Evolutionary conservation across 257 asterid genomes (phyloP).

Genomic region (Jaltomata sinuosa): DNA sequence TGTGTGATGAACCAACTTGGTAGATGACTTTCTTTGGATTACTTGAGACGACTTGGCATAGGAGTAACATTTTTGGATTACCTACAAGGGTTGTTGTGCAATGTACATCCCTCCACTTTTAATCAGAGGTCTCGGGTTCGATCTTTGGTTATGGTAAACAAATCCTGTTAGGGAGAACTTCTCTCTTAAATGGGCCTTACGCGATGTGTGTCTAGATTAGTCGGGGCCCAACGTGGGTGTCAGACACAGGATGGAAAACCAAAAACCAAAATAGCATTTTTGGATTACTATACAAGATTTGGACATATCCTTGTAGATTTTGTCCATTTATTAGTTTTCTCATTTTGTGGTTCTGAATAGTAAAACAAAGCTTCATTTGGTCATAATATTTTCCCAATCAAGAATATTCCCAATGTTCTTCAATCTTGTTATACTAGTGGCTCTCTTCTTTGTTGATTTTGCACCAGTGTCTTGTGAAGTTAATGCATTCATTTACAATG

Average conservation of each 20-base stretch:
- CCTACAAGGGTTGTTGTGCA: too few species aligned
- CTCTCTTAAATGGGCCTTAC: not conserved
- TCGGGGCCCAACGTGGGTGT: not conserved
- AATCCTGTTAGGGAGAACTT: too few species aligned
- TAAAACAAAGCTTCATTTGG: not conserved
- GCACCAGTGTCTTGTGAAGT: not conserved
- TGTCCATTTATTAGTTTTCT: not conserved
- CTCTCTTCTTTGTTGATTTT: not conserved
- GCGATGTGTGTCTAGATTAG: rapidly evolving
- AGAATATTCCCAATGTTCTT: slow-evolving; percentile 22
- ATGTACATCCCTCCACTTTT: not conserved
- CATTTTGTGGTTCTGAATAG: not conserved
- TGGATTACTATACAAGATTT: not conserved
- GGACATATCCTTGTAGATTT: not conserved
- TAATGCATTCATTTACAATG: slow-evolving; percentile 33
- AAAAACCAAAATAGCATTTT: not conserved
- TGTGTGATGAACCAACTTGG: not conserved
- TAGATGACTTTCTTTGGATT: not conserved
- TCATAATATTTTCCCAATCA: not conserved
- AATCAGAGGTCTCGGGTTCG: too few species aligned
- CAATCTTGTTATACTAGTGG: slow-evolving; percentile 3
- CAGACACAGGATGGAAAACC: not conserved
- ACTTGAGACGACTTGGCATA: not conserved
- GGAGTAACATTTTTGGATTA: not conserved
- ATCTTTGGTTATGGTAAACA: too few species aligned